These are phyloP conservation scores for Ustilago crameri DNA, from an alignment of 1,284 basidiomycete species.

Conservation along the genomic window DNA sequence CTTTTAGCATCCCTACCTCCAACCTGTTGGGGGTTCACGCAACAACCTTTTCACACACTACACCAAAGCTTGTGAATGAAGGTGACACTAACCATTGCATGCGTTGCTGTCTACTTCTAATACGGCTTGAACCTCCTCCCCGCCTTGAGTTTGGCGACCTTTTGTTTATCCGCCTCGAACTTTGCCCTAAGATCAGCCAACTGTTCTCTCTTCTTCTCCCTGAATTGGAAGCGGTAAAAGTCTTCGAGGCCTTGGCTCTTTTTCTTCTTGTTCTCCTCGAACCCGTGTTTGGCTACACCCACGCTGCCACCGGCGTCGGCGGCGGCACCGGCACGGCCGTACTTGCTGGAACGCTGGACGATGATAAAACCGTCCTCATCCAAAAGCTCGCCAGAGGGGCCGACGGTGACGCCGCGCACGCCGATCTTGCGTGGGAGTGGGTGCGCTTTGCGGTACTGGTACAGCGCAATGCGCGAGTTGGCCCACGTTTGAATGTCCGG, in stretches of 20 bases:
- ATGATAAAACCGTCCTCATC: constrained; percentile 67
- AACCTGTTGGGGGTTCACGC: too few relatives aligned
- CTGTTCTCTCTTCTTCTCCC: constrained; percentile 63
- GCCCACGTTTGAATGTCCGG: constrained; percentile 43
- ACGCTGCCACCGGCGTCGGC: constrained; percentile 33
- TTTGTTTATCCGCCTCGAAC: constrained; percentile 63
- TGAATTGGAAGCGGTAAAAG: constrained; percentile 65
- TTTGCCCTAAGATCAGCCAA: constrained; percentile 59
- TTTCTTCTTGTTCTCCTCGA: constrained; percentile 50
- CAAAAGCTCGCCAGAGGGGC: constrained; percentile 62
- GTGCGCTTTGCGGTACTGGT: constrained; percentile 55
- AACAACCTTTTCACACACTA: too few relatives aligned
- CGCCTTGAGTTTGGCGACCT: constrained; percentile 61
- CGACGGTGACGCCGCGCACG: constrained; percentile 59
- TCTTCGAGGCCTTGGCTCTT: constrained; percentile 57
- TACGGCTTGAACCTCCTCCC: constrained; percentile 63
- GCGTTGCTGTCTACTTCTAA: neutral
- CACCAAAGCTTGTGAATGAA: neutral
- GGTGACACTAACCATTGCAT: neutral
- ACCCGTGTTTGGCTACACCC: constrained; percentile 24
- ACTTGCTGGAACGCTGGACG: constrained; percentile 62
- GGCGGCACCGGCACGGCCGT: constrained; percentile 52
- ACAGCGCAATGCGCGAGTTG: constrained; percentile 52
- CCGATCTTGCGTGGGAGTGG: constrained; percentile 54
- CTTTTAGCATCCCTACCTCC: constrained; percentile 8